Evolutionary conservation across 306 rosid genomes (phyloP).

Genomic region (Spatholobus suberectus): DNA sequence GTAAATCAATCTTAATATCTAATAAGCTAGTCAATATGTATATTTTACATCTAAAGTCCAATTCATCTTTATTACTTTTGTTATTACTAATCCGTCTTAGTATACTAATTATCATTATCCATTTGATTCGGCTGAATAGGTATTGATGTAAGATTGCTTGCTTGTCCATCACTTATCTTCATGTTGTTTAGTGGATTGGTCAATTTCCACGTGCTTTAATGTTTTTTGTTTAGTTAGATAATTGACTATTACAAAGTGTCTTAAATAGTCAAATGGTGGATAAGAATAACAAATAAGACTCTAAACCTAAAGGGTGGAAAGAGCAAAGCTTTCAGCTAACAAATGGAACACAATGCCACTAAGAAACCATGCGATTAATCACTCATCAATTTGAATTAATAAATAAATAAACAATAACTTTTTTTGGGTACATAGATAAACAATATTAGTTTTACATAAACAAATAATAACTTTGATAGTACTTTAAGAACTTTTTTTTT

Average conservation of each 20-base stretch:
- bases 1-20: background rate
- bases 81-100: background rate
- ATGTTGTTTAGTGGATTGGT: background rate
- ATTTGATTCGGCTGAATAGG: background rate
- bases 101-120: background rate
- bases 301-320: background rate
- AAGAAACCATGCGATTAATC: background rate
- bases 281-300: background rate
- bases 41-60: background rate
- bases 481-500: background rate
- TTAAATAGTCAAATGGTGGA: background rate
- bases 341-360: background rate
- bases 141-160: background rate
- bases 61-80: background rate
- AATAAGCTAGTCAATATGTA: background rate
- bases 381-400: background rate
- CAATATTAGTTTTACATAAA: no score
- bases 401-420: background rate
- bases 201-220: background rate
- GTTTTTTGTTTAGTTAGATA: background rate
- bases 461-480: background rate
- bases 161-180: background rate
- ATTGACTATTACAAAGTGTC: background rate
- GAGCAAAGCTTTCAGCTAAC: background rate
- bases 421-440: no score